Base-by-base conservation (phyloP, 1,139 yeast genomes). In the Nadsonia commutata region DNA sequence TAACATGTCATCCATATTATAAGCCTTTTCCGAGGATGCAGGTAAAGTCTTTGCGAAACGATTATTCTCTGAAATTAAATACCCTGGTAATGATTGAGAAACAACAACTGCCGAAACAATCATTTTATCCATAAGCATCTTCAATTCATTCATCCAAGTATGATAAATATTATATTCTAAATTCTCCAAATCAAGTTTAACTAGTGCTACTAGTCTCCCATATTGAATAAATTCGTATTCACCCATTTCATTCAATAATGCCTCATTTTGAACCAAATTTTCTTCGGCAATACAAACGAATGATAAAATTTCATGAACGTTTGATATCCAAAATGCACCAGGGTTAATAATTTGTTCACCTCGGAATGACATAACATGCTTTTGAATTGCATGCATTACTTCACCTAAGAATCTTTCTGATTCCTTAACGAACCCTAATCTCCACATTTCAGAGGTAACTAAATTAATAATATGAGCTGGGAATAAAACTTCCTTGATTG, bases 251-350 rank as follows among this genome's bases (percentile, higher is more conserved):
- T 76, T 77, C 38, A 84, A 73, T 50, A 84, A 71, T 4, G 80
- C 72, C 57, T 82, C 94, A 57, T 84, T 86, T 43, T 84, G 85
- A 44, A 84, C 68, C 51, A 90, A 85, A 18, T 95, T 85, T 51
- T 77, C 78, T 61, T 90, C 95, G 4, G 97, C 98, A 62, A 86
- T 83, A 18, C 90, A 79, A 48, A 90, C 94, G 67, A 90, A 93
- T 1, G 97, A 86, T 63, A 84, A 83, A 54, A 90, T 73, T 61
- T 93, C 98, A 59, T 93, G 96, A 6, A 94, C 90, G 63, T 90
- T 90, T 2, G 97, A 84, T 52, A 93, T 71, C 99, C 99, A 90
- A 68, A 90, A 90, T 0, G 97, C 95, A 55, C 96, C 97, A 55
- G 86, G 86, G 42, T 88, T 77, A 56, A 88, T 80, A 37, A 85